A percentile compares a stretch with the other conserved stretches of the same genome.
Conservation (phyloP, 768 basidiomycete genomes). For the Jaapia argillacea region DNA sequence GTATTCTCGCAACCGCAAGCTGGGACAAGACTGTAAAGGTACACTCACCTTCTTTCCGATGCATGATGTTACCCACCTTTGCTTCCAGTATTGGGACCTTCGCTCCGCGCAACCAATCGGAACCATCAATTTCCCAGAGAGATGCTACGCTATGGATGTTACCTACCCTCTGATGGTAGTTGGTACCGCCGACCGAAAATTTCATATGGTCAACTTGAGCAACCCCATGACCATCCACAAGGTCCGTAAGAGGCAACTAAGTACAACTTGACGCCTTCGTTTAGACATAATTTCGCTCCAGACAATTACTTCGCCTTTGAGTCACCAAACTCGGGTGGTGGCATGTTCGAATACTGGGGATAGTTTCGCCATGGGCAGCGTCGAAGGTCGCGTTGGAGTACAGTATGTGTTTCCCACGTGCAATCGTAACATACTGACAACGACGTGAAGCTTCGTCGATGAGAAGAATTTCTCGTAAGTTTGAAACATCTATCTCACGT, state of each 20-base stretch:
- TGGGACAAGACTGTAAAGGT: conserved; percentile 42
- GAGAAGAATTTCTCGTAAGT: no score
- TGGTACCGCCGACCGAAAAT: conserved; percentile 32
- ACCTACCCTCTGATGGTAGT: conserved; percentile 24
- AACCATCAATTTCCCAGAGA: conserved; percentile 25
- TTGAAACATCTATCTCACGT: no score
- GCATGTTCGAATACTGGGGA: conserved; percentile 13
- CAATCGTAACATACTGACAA: no score
- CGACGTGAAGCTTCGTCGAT: neutral
- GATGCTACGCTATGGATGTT: conserved; percentile 30
- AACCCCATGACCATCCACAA: conserved; percentile 24
- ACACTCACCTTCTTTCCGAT: conserved; percentile 2
- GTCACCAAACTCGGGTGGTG: conserved; percentile 24
- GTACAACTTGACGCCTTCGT: conserved; percentile 6
- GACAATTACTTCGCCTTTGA: conserved; percentile 25
- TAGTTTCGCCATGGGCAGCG: conserved; percentile 18
- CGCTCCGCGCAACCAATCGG: conserved; percentile 21
- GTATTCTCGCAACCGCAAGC: conserved; percentile 31
- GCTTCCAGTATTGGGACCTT: conserved; percentile 23
- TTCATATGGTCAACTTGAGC: conserved; percentile 28
- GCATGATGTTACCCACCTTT: neutral
- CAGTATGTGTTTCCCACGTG: conserved; percentile 24
- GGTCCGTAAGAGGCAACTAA: no score
- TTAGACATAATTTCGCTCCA: neutral
- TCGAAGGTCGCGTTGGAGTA: conserved; percentile 31